Evolutionary conservation across 2,329 filamentous ascomycete genomes (phyloP).

Genomic region (Phoma sp.): DNA sequence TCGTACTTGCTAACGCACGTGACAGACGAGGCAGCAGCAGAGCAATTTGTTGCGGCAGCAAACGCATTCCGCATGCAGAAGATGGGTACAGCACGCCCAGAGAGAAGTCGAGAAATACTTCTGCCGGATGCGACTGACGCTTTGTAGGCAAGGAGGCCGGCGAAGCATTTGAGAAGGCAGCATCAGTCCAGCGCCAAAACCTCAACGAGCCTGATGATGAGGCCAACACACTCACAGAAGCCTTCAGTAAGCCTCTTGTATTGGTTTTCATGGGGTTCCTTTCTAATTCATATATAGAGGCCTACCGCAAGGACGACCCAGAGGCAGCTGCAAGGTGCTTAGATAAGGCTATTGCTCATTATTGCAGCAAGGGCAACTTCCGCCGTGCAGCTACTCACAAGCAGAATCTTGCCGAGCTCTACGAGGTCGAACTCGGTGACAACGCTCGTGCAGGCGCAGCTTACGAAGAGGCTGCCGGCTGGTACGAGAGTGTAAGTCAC

Average conservation of each 20-base stretch:
- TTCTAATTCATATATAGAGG: slow-evolving; percentile 56
- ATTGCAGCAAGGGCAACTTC: slow-evolving; percentile 89
- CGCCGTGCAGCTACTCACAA: slow-evolving; percentile 88
- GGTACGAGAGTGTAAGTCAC: slow-evolving; percentile 69
- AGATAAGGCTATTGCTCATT: slow-evolving; percentile 80
- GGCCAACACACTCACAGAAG: slow-evolving; percentile 85
- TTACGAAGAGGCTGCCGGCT: slow-evolving; percentile 84
- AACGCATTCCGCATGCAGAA: slow-evolving; percentile 92
- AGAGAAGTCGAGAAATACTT: neutral
- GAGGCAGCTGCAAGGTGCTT: slow-evolving; percentile 82
- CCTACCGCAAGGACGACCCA: slow-evolving; percentile 85
- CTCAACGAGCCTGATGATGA: slow-evolving; percentile 93
- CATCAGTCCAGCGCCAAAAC: slow-evolving; percentile 77
- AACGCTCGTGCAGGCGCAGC: slow-evolving; percentile 77
- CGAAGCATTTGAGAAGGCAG: slow-evolving; percentile 81
- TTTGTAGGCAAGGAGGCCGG: slow-evolving; percentile 81
- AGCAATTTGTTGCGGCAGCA: slow-evolving; percentile 84
- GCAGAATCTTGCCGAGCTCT: slow-evolving; percentile 85
- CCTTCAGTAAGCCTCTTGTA: slow-evolving; percentile 65
- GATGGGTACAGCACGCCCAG: slow-evolving; percentile 63
- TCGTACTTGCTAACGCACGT: slow-evolving; percentile 25
- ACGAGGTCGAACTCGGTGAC: slow-evolving; percentile 81
- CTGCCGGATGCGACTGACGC: slow-evolving; percentile 9
- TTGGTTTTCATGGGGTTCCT: too few species aligned
- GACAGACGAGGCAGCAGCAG: slow-evolving; percentile 76